Conservation (phyloP, 169 alveolate species). For the Eimeria sp. region DNA sequence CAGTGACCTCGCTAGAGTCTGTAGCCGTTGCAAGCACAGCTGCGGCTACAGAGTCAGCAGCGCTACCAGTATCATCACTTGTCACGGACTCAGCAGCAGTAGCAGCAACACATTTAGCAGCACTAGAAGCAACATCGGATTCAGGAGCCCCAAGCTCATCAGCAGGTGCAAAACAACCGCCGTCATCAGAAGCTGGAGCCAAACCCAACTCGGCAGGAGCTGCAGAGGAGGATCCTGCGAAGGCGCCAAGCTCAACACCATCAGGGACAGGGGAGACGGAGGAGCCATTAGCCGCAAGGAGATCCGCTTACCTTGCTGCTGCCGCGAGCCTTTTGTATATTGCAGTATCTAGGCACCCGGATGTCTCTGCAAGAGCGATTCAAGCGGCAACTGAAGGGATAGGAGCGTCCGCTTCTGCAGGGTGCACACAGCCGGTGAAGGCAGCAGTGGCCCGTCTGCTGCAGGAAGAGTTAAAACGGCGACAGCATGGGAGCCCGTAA, state of each 20-base stretch:
- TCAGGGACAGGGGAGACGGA: neutral
- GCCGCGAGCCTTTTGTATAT: constrained; percentile 47
- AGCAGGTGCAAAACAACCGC: neutral
- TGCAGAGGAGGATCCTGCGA: neutral
- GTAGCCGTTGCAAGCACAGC: neutral
- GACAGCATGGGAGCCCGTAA: neutral
- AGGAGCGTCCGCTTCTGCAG: neutral
- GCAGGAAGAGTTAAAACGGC: constrained; percentile 17
- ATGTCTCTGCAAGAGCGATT: constrained; percentile 14
- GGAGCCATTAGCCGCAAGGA: neutral
- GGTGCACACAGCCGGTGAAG: constrained; percentile 43
- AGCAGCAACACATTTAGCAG: neutral
- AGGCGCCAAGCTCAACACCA: neutral
- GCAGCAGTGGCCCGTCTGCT: constrained; percentile 60
- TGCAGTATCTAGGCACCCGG: constrained; percentile 61
- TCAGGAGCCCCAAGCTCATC: constrained; percentile 20
- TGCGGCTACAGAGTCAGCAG: neutral
- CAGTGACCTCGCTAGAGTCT: neutral
- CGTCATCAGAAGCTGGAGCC: neutral
- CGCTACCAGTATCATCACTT: neutral
- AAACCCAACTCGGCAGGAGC: neutral
- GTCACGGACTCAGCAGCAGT: neutral
- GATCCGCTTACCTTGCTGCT: constrained; percentile 44
- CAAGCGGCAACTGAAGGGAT: neutral
- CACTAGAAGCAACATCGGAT: neutral